Conservation (phyloP, 2,329 filamentous ascomycete species). For the Calonectria montana region DNA sequence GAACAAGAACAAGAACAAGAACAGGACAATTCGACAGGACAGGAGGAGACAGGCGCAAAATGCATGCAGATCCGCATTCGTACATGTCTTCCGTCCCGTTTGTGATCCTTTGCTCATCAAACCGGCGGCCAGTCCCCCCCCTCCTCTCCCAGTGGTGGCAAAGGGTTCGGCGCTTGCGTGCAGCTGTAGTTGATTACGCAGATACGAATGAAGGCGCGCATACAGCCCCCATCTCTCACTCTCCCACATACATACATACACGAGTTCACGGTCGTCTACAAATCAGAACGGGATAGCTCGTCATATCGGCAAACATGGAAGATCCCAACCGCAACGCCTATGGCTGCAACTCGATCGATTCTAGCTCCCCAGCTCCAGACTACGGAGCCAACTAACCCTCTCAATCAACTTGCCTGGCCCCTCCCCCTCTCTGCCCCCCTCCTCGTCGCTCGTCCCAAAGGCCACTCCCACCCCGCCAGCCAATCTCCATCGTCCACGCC, state of each 20-base stretch:
- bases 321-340: slow-evolving; percentile 4
- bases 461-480: slow-evolving; percentile 23
- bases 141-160: not conserved
- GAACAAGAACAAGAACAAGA: slow-evolving; percentile 6
- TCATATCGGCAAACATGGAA: not conserved
- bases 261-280: not conserved
- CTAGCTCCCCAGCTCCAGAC: not conserved
- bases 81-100: slow-evolving; percentile 17
- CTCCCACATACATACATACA: not conserved
- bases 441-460: not conserved
- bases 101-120: not conserved
- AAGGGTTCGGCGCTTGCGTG: slow-evolving; percentile 21
- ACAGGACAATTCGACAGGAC: not conserved
- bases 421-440: not conserved
- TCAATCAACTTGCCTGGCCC: not conserved
- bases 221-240: slow-evolving; percentile 14
- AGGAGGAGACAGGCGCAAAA: slow-evolving; percentile 4
- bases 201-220: slow-evolving; percentile 10
- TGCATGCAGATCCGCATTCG: slow-evolving; percentile 20
- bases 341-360: not conserved
- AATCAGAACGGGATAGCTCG: not conserved
- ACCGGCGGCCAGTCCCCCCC: not conserved
- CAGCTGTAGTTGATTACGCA: slow-evolving; percentile 11
- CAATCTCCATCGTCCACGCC: slow-evolving; percentile 46
- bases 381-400: not conserved